These are phyloP conservation scores for Mikania micrantha DNA, from an alignment of 129 eudicot genomes.

Conservation along the genomic window DNA sequence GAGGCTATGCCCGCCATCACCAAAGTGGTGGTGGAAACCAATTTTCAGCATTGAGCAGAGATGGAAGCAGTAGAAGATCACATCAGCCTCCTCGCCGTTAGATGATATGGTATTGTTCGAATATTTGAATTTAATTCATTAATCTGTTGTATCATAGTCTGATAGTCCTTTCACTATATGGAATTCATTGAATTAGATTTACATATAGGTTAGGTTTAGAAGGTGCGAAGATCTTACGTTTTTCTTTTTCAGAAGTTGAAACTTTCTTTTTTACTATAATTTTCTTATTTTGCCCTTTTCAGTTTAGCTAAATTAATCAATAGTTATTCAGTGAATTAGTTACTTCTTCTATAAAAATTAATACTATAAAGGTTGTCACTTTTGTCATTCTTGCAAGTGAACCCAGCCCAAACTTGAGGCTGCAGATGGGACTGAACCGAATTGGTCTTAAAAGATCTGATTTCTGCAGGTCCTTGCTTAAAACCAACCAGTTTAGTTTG, in stretches of 20 bases:
- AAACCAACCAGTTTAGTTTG: too few species aligned
- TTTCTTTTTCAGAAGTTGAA: background rate
- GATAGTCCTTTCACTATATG: constrained; percentile 7
- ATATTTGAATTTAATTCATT: background rate
- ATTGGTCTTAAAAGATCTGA: too few species aligned
- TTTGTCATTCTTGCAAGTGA: too few species aligned
- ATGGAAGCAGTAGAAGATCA: constrained; percentile 22
- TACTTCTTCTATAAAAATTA: too few species aligned
- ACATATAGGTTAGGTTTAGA: constrained; percentile 20
- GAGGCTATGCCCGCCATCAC: constrained; percentile 41
- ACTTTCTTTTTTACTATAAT: background rate
- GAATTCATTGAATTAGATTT: background rate
- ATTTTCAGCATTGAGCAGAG: constrained; percentile 56
- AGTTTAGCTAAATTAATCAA: background rate
- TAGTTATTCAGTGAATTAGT: background rate
- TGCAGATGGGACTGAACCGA: too few species aligned
- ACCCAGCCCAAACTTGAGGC: too few species aligned
- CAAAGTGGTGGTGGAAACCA: constrained; percentile 61
- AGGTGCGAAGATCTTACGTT: background rate
- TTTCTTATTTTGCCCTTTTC: background rate
- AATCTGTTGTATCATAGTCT: constrained; percentile 19
- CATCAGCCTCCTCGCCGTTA: constrained; percentile 36
- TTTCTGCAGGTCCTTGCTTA: too few species aligned
- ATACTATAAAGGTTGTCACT: too few species aligned
- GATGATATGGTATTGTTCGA: constrained; percentile 4